Base-by-base conservation (phyloP, 305 asterid genomes). In the Ruellia speciosa region DNA sequence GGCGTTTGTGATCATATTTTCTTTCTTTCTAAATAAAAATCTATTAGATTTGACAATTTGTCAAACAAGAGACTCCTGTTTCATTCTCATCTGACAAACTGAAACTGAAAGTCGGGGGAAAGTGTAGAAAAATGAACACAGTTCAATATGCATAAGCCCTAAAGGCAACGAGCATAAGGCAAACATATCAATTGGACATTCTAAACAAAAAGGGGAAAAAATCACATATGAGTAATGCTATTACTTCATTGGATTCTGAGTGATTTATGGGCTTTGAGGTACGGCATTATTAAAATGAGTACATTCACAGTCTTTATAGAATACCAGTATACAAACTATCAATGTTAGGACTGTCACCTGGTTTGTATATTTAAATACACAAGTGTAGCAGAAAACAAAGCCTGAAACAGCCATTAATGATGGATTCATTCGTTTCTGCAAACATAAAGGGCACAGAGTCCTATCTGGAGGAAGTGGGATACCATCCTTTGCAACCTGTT, bases 351-450 rank as follows among this genome's bases (percentile, higher is more conserved):
- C 52, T 52, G 82, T 77, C 58, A 88, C 99, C 95, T 92, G 96
- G 71, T 65, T 83, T 56, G 86, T 86, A 67, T 92, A 92, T 76
- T 86, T 88, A 66, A 88, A 92, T 73, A 92, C 61, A 65, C 98
- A 92, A 62, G 99, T 81, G 66, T 92, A 92, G 86, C 99, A 92
- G 76, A 92, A 92, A 67, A 92, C 99, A 66, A 82, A 82, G 77
- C 99, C 99, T 18, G 99, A 88, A 67, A 79, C 86, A 19, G 95
- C 81, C 79, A 88, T 61, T 43, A 77, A 96, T 54, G 99, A 84
- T 47, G 99, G 94, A 77, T 92, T 92, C 65, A 77, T 74, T 31
- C 99, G 94, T 73, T 88, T 86, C 67, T 92, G 93, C 63, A 84
- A 73, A 66, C 99, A 92, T 65, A 92, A 70, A 61, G 99, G 90